Evolutionary conservation across 129 eudicot genomes (phyloP).

Genomic region (Glebionis coronaria): DNA sequence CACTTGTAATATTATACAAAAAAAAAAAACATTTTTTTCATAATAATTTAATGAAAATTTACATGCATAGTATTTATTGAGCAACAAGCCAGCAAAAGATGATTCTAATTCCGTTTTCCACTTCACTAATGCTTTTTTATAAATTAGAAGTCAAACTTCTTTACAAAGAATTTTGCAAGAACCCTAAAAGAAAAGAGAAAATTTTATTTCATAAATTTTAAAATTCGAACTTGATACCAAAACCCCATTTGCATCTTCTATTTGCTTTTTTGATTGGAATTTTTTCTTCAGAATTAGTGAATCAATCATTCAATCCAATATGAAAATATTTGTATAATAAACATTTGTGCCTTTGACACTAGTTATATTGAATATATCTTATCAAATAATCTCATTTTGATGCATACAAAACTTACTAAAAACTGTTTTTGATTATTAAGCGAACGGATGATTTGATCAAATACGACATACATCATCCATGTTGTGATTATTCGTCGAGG

Average conservation of each 20-base stretch:
- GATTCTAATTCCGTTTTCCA: constrained; percentile 41
- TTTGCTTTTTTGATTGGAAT: constrained; percentile 25
- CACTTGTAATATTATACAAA: neutral
- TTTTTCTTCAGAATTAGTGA: constrained; percentile 13
- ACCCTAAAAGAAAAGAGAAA: constrained; percentile 14
- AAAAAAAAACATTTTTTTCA: neutral
- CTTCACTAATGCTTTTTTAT: constrained; percentile 23
- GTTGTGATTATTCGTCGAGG: too few species aligned
- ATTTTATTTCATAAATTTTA: constrained; percentile 4
- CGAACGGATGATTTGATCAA: too few species aligned
- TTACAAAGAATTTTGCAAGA: constrained; percentile 22
- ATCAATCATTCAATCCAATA: constrained; percentile 20
- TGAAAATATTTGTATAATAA: neutral
- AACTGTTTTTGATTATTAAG: too few species aligned
- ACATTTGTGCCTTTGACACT: neutral
- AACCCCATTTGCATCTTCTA: constrained; percentile 42
- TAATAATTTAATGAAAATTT: constrained; percentile 15
- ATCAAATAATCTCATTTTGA: neutral
- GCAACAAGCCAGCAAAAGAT: constrained; percentile 32
- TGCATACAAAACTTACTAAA: too few species aligned
- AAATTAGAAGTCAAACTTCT: constrained; percentile 37
- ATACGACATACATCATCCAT: too few species aligned
- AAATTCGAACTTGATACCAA: constrained; percentile 35
- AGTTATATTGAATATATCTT: neutral
- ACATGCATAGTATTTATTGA: constrained; percentile 16